phyloP scores from a whole-genome alignment of 495 filamentous ascomycete genomes.

The Neohortaea acidophila region DNA sequence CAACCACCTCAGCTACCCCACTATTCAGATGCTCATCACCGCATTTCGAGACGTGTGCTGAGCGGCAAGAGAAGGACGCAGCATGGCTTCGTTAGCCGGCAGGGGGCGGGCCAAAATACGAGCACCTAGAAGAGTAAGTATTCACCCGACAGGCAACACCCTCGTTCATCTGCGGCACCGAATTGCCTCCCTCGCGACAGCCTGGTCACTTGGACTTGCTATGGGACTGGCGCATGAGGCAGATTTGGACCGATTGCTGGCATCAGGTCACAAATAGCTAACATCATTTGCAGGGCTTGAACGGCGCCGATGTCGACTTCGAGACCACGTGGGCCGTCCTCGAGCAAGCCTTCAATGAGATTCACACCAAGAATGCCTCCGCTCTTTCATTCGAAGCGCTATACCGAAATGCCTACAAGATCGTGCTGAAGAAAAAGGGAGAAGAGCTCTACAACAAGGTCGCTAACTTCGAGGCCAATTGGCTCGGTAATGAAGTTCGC shows the following conservation, averaged over 20 bases:
- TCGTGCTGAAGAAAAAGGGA: slow-evolving; percentile 82
- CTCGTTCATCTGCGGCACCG: not conserved
- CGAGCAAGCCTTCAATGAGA: slow-evolving; percentile 58
- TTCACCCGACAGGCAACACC: not conserved
- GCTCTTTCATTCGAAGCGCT: slow-evolving; percentile 85
- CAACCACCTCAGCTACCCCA: not conserved
- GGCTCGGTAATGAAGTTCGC: slow-evolving; percentile 57
- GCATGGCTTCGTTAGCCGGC: slow-evolving; percentile 1
- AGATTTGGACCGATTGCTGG: too few relatives aligned
- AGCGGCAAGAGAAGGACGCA: not conserved
- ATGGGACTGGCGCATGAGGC: too few relatives aligned
- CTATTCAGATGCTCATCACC: not conserved
- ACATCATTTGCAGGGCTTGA: slow-evolving; percentile 34
- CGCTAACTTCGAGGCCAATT: slow-evolving; percentile 60
- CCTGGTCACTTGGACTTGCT: too few relatives aligned
- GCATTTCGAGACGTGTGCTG: not conserved
- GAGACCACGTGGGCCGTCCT: slow-evolving; percentile 68
- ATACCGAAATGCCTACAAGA: slow-evolving; percentile 89
- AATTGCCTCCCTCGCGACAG: too few relatives aligned
- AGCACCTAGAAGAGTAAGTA: slow-evolving; percentile 15
- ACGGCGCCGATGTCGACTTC: slow-evolving; percentile 51
- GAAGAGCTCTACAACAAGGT: slow-evolving; percentile 67
- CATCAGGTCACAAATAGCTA: too few relatives aligned
- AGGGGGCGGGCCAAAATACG: slow-evolving; percentile 13
- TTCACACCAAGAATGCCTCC: slow-evolving; percentile 85